These are phyloP conservation scores for Hydnomerulius pinastri DNA, from an alignment of 768 basidiomycete species.

Conservation along the genomic window DNA sequence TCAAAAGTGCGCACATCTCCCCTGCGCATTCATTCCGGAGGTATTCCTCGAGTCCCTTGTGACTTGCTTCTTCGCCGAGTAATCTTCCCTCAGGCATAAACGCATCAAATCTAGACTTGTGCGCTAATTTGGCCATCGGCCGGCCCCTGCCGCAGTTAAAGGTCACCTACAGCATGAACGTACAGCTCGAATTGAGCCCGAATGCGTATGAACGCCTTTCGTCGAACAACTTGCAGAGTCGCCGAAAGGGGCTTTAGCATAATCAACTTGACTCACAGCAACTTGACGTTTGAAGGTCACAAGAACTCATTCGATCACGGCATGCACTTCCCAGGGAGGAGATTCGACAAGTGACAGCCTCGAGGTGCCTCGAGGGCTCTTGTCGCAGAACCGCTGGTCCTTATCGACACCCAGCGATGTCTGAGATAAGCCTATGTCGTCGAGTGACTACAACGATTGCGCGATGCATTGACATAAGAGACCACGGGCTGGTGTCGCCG, in stretches of 20 bases:
- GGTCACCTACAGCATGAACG: neutral
- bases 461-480: neutral
- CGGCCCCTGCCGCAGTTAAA: neutral
- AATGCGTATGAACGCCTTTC: neutral
- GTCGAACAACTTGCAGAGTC: no score
- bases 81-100: neutral
- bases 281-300: no score
- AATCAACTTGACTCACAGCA: no score
- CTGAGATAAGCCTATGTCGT: neutral
- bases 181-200: slow-evolving; percentile 1
- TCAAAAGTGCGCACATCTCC: slow-evolving; percentile 4
- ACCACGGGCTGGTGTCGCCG: neutral
- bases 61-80: slow-evolving; percentile 10
- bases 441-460: neutral
- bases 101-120: neutral
- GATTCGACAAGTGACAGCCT: no score
- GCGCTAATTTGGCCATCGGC: slow-evolving; percentile 24
- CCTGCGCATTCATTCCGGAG: slow-evolving; percentile 16
- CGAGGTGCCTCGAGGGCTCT: no score
- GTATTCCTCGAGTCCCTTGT: slow-evolving; percentile 9
- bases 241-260: no score
- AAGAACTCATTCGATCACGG: no score
- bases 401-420: neutral
- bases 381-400: neutral
- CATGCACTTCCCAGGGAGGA: no score